phyloP scores from a whole-genome alignment of 2,329 filamentous ascomycete species.

The Pseudocercospora macadamiae region DNA sequence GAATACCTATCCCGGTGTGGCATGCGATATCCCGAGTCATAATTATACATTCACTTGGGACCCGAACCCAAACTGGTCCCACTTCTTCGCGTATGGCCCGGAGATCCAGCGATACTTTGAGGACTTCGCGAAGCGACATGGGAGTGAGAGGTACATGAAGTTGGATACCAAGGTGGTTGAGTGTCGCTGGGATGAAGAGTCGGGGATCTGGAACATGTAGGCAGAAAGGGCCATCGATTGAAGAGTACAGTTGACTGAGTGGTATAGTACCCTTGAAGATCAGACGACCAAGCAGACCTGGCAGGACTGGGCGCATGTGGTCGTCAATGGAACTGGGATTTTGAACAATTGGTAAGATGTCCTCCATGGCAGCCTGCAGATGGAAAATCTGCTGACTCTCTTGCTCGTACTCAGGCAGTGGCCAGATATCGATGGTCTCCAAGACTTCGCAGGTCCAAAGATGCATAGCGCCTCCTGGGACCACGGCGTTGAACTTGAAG shows the following conservation, averaged over 20 bases:
- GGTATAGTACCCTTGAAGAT: conserved; percentile 30
- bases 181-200: conserved; percentile 48
- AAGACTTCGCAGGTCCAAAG: conserved; percentile 43
- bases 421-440: conserved; percentile 44
- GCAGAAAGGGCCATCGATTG: conserved; percentile 36
- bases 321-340: conserved; percentile 18
- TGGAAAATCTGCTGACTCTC: neutral
- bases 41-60: conserved; percentile 54
- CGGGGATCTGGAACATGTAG: conserved; percentile 37
- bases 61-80: conserved; percentile 42
- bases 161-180: conserved; percentile 46
- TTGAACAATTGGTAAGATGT: conserved; percentile 39
- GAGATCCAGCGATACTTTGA: conserved; percentile 54
- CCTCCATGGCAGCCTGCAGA: neutral
- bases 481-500: conserved; percentile 34
- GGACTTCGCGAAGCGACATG: conserved; percentile 44
- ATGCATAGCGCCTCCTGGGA: conserved; percentile 46
- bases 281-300: conserved; percentile 18
- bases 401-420: conserved; percentile 30
- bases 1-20: conserved; percentile 42
- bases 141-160: conserved; percentile 48
- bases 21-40: conserved; percentile 48
- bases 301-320: neutral
- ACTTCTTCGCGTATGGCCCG: conserved; percentile 47
- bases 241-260: neutral